phyloP scores from a whole-genome alignment of 306 rosid genomes.

The Cucurbita pepo region DNA sequence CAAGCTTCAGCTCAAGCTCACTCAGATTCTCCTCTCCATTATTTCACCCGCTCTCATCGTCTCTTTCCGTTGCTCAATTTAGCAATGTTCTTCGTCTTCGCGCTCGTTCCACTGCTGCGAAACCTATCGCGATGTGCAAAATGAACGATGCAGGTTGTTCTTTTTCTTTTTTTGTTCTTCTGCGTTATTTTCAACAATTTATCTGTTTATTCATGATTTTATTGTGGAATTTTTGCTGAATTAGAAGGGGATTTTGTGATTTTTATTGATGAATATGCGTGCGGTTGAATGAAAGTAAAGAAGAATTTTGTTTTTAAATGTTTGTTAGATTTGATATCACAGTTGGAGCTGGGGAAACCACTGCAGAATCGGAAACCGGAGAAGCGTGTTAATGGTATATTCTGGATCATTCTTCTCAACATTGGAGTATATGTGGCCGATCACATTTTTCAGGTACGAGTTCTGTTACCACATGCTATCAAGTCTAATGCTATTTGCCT shows the following conservation, averaged over 20 bases:
- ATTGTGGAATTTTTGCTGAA: slow-evolving; percentile 24
- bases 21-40: background rate
- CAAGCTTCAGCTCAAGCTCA: slow-evolving; percentile 3
- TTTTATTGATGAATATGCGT: background rate
- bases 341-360: slow-evolving; percentile 55
- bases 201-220: background rate
- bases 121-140: slow-evolving; percentile 23
- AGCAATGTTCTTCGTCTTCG: slow-evolving; percentile 2
- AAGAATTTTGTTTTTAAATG: background rate
- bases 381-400: slow-evolving; percentile 68
- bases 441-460: slow-evolving; percentile 55
- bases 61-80: background rate
- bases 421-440: slow-evolving; percentile 65
- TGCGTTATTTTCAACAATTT: background rate
- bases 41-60: background rate
- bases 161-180: background rate
- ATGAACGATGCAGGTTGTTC: slow-evolving; percentile 39
- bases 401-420: slow-evolving; percentile 74
- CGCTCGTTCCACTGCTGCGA: slow-evolving; percentile 7
- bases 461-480: background rate
- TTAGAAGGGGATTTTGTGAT: slow-evolving; percentile 4
- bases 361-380: slow-evolving; percentile 30
- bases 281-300: background rate
- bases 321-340: slow-evolving; percentile 53
- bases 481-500: background rate